Percentiles rank a stretch among this genome's conserved stretches.
phyloP scores from a whole-genome alignment of 345 rosid genomes.

The Luvunga scandens region DNA sequence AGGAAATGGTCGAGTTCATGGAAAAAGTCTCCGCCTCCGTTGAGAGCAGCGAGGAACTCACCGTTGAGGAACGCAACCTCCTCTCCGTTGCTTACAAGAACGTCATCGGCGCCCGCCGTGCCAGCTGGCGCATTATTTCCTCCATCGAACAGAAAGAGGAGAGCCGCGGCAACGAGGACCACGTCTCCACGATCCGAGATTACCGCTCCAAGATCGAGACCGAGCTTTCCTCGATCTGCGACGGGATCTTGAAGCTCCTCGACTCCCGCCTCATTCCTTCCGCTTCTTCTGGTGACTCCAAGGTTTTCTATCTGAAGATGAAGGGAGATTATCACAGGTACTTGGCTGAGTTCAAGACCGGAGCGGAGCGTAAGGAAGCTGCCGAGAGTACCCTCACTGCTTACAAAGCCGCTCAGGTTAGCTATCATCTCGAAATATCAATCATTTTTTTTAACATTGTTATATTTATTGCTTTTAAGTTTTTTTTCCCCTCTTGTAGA shows the following conservation, averaged over 20 bases:
- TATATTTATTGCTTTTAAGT: not conserved
- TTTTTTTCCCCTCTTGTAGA: too few relatives aligned
- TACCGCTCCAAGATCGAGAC: constrained; percentile 79
- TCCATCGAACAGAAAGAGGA: constrained; percentile 93
- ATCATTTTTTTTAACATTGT: not conserved
- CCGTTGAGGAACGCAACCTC: constrained; percentile 87
- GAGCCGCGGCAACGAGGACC: constrained; percentile 89
- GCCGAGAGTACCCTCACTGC: constrained; percentile 83
- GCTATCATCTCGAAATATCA: not conserved
- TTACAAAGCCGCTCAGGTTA: constrained; percentile 89
- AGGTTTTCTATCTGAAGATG: constrained; percentile 89
- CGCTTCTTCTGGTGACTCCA: constrained; percentile 71
- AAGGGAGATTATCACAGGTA: constrained; percentile 91
- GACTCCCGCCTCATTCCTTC: constrained; percentile 70
- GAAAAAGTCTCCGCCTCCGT: constrained; percentile 68
- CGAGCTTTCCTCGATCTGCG: constrained; percentile 72
- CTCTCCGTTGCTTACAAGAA: constrained; percentile 96
- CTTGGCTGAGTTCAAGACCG: constrained; percentile 80
- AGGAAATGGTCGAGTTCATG: constrained; percentile 96
- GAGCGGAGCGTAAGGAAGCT: constrained; percentile 83
- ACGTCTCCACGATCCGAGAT: constrained; percentile 73
- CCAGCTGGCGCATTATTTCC: constrained; percentile 89
- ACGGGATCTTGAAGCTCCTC: constrained; percentile 78
- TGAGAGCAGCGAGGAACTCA: constrained; percentile 58
- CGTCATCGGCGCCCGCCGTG: constrained; percentile 94